Evolutionary conservation across 1,139 yeast genomes (phyloP), one percentile per base, ranked within the genome.

Genomic region (Pneumocystis sp.): DNA sequence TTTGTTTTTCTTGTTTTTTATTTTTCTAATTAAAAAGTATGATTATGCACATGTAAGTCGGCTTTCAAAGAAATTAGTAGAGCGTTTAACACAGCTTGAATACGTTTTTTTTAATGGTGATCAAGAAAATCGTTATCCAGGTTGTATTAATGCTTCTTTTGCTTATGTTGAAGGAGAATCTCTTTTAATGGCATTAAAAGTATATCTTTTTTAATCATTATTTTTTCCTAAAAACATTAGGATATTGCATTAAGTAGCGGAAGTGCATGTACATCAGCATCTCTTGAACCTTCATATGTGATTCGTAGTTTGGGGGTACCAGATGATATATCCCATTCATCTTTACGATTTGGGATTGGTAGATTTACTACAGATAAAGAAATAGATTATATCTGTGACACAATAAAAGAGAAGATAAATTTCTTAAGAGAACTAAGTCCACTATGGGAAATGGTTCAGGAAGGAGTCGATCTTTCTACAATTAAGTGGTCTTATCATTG

Each of bases 81-180:
- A 81, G 63, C 89, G 95, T 1, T 80, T 93, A 73, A 79, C 93
- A 71, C 76, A 88, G 3, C 84, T 91, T 70, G 96, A 95, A 66
- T 95, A 91, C 71, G 90, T 97, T 1, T 87, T 86, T 69, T 78
- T 91, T 71, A 93, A 93, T 74, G 99, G 99, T 39, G 90, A 95
- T 60, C 78, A 82, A 29, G 81, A 80, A 61, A 82, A 82, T 68
- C 81, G 85, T 70, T 93, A 89, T 75, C 83, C 95, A 1, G 98
- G 99, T 62, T 93, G 99, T 80, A 96, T 93, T 66, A 93, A 93
- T 75, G 85, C 93, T 69, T 91, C 97, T 8, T 93, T 93, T 78
- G 97, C 97, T 8, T 93, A 91, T 74, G 87, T 93, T 71, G 99
- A 93, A 79, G 99, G 99, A 71, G 99, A 93, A 78, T 91, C 97